Conservation (phyloP, 1,284 basidiomycete species). For the Sutorius eximius region DNA sequence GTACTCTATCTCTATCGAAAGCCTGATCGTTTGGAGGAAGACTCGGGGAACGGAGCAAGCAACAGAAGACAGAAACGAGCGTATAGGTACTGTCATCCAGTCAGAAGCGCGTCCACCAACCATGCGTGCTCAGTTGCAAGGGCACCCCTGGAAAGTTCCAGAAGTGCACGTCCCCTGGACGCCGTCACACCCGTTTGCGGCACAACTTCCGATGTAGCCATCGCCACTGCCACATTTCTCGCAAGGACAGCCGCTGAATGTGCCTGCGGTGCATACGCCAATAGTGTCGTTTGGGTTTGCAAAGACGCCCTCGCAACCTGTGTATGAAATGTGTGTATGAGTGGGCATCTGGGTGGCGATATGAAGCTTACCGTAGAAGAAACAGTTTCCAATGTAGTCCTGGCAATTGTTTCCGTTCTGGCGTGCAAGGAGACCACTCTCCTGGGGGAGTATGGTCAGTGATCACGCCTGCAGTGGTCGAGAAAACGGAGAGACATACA, state of each 20-base stretch:
- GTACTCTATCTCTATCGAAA: not conserved
- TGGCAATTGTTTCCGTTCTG: not conserved
- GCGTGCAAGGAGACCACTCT: not conserved
- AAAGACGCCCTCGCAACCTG: slow-evolving; percentile 7
- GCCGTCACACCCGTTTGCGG: not conserved
- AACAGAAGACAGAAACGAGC: not conserved
- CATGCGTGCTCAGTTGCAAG: not conserved
- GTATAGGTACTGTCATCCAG: not conserved
- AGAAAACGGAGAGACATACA: slow-evolving; percentile 1
- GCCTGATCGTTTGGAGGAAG: not conserved
- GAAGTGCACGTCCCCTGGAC: not conserved
- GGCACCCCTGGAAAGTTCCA: slow-evolving; percentile 3
- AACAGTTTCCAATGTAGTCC: too few species aligned
- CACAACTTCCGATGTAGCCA: not conserved
- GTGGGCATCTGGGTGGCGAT: not conserved
- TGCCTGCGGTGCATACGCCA: not conserved
- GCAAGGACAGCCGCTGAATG: slow-evolving; percentile 1
- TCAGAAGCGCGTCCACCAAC: not conserved
- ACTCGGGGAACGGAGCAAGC: too few species aligned
- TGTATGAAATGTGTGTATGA: not conserved
- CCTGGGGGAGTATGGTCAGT: not conserved
- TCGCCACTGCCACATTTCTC: slow-evolving; percentile 3
- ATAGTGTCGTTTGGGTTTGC: not conserved
- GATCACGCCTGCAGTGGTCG: not conserved
- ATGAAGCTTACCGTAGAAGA: too few species aligned